Conservation (phyloP, 768 basidiomycete species). For the Xerocomellus chrysenteron region DNA sequence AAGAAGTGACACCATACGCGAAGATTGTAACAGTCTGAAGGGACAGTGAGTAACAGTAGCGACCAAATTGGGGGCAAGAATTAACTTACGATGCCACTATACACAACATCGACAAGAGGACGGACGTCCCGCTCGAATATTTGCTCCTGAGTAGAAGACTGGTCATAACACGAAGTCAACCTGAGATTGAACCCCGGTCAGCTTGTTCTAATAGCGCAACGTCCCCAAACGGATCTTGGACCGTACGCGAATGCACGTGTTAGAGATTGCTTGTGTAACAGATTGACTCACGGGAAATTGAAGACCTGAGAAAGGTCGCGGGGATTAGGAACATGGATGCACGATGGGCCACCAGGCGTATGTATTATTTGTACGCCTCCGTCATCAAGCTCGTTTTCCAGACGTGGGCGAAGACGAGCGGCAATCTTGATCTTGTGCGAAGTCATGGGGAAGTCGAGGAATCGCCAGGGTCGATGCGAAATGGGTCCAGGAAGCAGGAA, state of each 20-base stretch:
- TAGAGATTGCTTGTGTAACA: too few relatives aligned
- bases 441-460: slow-evolving; percentile 12
- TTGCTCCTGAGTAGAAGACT: slow-evolving; percentile 66
- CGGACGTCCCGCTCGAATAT: slow-evolving; percentile 75
- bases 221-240: slow-evolving; percentile 1
- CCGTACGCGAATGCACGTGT: background rate
- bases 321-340: slow-evolving; percentile 68
- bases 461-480: background rate
- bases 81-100: slow-evolving; percentile 64
- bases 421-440: slow-evolving; percentile 65
- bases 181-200: slow-evolving; percentile 35
- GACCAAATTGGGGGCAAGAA: background rate
- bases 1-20: slow-evolving; percentile 88
- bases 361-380: slow-evolving; percentile 55
- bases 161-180: slow-evolving; percentile 75
- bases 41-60: background rate
- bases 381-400: slow-evolving; percentile 62
- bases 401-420: slow-evolving; percentile 67
- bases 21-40: slow-evolving; percentile 80
- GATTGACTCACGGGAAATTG: slow-evolving; percentile 63
- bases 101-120: slow-evolving; percentile 77
- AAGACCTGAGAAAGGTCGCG: slow-evolving; percentile 68
- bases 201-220: background rate
- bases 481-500: background rate
- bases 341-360: slow-evolving; percentile 41